Base-by-base conservation (phyloP, 169 alveolate genomes). In the Plasmodium berghei region DNA sequence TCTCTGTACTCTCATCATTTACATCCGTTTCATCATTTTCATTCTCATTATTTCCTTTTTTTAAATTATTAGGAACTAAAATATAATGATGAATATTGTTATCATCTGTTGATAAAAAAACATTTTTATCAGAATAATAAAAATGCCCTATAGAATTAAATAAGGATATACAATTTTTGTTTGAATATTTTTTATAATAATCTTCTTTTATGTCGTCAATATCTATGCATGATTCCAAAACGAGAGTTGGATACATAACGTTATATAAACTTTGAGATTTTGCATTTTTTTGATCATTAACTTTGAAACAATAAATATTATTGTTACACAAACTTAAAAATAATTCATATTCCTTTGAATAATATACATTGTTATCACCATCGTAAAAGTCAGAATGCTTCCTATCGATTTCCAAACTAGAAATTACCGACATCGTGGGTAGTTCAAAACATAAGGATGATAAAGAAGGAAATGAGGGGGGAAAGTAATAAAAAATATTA, bases 331-430 rank as follows among this genome's bases (percentile, higher is more conserved):
- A 71, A 62, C 90, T 67, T 34, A 83, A 83, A 54, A 67, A 83
- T 16, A 59, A 26, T 16, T 54, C 90, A 12, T 56, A 46, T 22
- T 83, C 90, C 62, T 83, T 58, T 55, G 73, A 18, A 58, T 54
- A 83, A 83, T 54, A 69, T 34, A 83, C 73, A 26, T 69, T 58
- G 8, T 66, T 56, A 46, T 66, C 73, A 16, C 90, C 90, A 14
- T 83, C 90, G 48, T 83, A 83, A 72, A 83, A 67, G 73, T 83
- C 90, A 55, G 70, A 83, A 45, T 56, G 58, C 56, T 83, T 83
- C 45, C 22, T 83, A 20, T 83, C 85, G 56, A 83, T 83, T 69
- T 70, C 90, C 49, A 56, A 52, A 56, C 62, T 55, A 14, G 74
- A 45, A 83, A 69, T 61, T 12, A 67, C 20, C 42, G 90, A 3